phyloP scores from a whole-genome alignment of 2,329 filamentous ascomycete genomes.

The Graphiopsis chlorocephala region DNA sequence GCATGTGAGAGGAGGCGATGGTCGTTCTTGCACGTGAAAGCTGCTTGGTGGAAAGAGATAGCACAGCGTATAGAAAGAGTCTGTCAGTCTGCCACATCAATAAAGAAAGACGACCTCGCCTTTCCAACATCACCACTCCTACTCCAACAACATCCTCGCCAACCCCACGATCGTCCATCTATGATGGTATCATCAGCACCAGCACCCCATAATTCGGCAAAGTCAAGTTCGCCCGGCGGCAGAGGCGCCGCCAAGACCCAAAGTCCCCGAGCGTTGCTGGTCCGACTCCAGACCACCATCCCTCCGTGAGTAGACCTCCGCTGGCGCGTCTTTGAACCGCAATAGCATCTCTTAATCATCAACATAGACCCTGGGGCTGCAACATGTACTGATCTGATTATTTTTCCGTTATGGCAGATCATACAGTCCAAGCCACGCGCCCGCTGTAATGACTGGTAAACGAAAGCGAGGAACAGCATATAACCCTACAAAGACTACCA shows the following conservation, averaged over 20 bases:
- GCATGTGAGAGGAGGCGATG: background rate
- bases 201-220: background rate
- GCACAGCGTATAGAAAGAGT: background rate
- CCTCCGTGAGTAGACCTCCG: slow-evolving; percentile 5
- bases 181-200: background rate
- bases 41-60: background rate
- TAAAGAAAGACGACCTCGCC: background rate
- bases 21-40: background rate
- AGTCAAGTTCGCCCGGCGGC: background rate
- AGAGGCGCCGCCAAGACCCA: background rate
- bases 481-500: slow-evolving; percentile 9
- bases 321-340: background rate
- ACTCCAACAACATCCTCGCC: background rate
- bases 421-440: slow-evolving; percentile 1
- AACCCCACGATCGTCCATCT: background rate
- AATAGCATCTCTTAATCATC: background rate
- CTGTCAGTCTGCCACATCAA: background rate
- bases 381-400: background rate
- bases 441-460: slow-evolving; percentile 10
- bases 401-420: slow-evolving; percentile 11
- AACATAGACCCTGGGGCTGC: background rate
- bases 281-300: background rate
- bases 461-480: slow-evolving; percentile 9
- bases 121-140: background rate
- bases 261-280: background rate